Evolutionary conservation across 495 filamentous ascomycete genomes (phyloP).

Genomic region (Hypoxylon fragiforme): DNA sequence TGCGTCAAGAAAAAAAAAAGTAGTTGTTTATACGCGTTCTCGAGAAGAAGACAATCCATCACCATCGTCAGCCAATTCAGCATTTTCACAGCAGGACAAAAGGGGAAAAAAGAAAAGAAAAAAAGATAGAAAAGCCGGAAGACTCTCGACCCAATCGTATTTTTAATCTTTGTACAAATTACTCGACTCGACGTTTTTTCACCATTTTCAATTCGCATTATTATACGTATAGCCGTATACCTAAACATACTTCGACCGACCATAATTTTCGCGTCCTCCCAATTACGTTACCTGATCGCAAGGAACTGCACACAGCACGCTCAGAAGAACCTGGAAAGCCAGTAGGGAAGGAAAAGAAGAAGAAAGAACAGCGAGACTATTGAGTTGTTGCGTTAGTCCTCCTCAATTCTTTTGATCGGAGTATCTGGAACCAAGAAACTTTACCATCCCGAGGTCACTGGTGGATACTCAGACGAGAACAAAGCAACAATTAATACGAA

Average conservation of each 20-base stretch:
- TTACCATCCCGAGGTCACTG: slow-evolving; percentile 12
- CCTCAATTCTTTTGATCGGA: slow-evolving; percentile 15
- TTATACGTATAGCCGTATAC: slow-evolving; percentile 27
- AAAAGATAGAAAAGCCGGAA: slow-evolving; percentile 21
- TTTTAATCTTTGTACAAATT: slow-evolving; percentile 34
- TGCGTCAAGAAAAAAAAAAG: slow-evolving; percentile 25
- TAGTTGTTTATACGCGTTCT: slow-evolving; percentile 28
- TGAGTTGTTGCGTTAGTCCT: slow-evolving; percentile 22
- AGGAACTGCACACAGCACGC: slow-evolving; percentile 12
- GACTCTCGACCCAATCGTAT: slow-evolving; percentile 22
- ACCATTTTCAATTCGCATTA: slow-evolving; percentile 31
- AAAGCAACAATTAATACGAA: slow-evolving; percentile 24
- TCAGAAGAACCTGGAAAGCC: background rate
- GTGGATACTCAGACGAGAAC: slow-evolving; percentile 9
- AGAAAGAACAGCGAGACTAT: slow-evolving; percentile 4
- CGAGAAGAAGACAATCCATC: slow-evolving; percentile 32
- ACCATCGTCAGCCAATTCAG: slow-evolving; percentile 16
- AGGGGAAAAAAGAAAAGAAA: slow-evolving; percentile 20
- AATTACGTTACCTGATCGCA: slow-evolving; percentile 21
- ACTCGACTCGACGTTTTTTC: slow-evolving; percentile 22
- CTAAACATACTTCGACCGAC: slow-evolving; percentile 9
- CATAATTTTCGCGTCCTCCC: slow-evolving; percentile 34
- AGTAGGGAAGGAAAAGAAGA: slow-evolving; percentile 12
- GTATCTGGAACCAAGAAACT: slow-evolving; percentile 18
- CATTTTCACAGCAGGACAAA: slow-evolving; percentile 23